These are phyloP conservation scores for Grammothele lineata DNA, from an alignment of 768 basidiomycete species.

Conservation along the genomic window DNA sequence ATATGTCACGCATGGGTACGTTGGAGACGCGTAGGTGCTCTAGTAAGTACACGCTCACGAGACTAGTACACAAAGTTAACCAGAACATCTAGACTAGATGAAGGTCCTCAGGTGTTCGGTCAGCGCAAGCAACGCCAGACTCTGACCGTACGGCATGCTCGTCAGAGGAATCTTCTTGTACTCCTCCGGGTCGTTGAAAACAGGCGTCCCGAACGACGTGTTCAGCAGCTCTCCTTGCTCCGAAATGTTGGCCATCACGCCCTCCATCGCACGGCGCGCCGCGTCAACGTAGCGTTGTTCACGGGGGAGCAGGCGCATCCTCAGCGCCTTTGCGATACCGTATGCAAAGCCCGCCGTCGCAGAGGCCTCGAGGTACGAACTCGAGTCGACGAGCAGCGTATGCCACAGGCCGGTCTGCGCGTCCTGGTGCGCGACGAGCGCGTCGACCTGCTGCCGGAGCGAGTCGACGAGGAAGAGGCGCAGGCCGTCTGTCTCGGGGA, in stretches of 20 bases:
- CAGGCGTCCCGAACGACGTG: conserved; percentile 51
- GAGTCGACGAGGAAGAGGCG: conserved; percentile 38
- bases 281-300: conserved; percentile 35
- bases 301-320: conserved; percentile 39
- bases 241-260: conserved; percentile 41
- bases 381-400: conserved; percentile 48
- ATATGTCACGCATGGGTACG: too few species aligned
- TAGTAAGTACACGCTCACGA: too few species aligned
- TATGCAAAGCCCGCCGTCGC: conserved; percentile 47
- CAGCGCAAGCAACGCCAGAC: conserved; percentile 44
- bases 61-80: too few species aligned
- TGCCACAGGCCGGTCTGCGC: conserved; percentile 46
- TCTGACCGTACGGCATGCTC: conserved; percentile 56
- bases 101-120: conserved; percentile 44
- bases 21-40: too few species aligned
- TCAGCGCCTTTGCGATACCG: conserved; percentile 40
- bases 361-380: conserved; percentile 48
- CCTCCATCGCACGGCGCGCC: conserved; percentile 38
- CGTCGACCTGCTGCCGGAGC: conserved; percentile 43
- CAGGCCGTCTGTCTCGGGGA: conserved; percentile 38
- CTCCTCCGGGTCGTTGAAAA: conserved; percentile 42
- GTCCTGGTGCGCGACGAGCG: conserved; percentile 43
- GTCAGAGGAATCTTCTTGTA: conserved; percentile 51
- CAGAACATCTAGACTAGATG: too few species aligned
- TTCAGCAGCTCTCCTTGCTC: conserved; percentile 42